Conservation (phyloP, 1,284 basidiomycete genomes). For the Apiotrichum gamsii region DNA sequence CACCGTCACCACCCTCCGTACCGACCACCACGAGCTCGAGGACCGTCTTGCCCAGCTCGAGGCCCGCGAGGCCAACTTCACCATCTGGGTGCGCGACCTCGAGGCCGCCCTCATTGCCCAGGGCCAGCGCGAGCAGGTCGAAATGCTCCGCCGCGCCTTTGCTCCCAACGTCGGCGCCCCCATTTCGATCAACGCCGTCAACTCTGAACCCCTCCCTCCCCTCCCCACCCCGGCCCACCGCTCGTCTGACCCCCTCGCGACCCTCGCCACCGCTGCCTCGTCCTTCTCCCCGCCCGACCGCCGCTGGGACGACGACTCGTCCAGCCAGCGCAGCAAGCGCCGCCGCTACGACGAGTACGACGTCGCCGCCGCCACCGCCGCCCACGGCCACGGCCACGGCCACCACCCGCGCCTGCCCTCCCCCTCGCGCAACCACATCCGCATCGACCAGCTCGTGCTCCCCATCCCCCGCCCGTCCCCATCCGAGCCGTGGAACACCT, state of each 20-base stretch:
- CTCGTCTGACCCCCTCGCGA: slow-evolving; percentile 13
- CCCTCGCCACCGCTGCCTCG: slow-evolving; percentile 18
- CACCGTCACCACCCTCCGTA: slow-evolving; percentile 17
- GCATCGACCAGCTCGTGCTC: neutral
- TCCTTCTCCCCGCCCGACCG: slow-evolving; percentile 4
- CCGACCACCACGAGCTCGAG: slow-evolving; percentile 20
- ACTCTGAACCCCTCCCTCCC: too few species aligned
- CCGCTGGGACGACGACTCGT: slow-evolving; percentile 8
- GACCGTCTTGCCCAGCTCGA: slow-evolving; percentile 14
- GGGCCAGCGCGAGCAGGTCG: slow-evolving; percentile 27
- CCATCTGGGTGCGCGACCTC: slow-evolving; percentile 32
- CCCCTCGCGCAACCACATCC: neutral
- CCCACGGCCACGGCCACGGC: neutral
- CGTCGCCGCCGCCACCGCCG: neutral
- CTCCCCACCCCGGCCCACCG: neutral
- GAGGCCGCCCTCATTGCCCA: slow-evolving; percentile 28
- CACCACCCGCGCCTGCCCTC: neutral
- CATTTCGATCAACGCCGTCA: slow-evolving; percentile 1
- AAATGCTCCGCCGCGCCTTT: slow-evolving; percentile 27
- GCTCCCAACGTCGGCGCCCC: neutral
- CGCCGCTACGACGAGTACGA: slow-evolving; percentile 9
- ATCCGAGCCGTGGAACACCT: too few species aligned
- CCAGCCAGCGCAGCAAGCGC: slow-evolving; percentile 11
- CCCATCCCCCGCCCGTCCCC: neutral
- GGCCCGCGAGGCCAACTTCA: slow-evolving; percentile 22